Conservation (phyloP, 2,329 filamentous ascomycete genomes). For the Leptoxyphium fumago region DNA sequence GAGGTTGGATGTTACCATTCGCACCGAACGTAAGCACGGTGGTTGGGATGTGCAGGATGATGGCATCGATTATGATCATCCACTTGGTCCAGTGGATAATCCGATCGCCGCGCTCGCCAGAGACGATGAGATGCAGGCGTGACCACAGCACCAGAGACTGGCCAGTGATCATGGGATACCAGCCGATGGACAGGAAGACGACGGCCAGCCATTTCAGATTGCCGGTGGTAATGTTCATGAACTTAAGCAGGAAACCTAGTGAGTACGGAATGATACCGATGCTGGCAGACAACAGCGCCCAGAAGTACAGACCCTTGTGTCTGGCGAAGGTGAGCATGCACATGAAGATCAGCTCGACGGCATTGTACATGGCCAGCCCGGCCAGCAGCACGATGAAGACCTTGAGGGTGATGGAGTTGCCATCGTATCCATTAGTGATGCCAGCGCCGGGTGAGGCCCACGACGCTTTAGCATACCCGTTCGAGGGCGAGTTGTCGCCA, state of each 20-base stretch:
- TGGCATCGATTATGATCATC: conserved; percentile 43
- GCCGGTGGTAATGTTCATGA: conserved; percentile 23
- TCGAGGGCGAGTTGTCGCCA: background rate
- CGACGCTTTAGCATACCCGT: background rate
- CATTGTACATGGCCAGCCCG: conserved; percentile 24
- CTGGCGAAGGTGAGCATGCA: conserved; percentile 34
- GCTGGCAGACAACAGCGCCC: conserved; percentile 30
- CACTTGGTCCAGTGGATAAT: conserved; percentile 35
- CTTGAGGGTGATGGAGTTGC: conserved; percentile 12
- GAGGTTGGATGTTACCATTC: conserved; percentile 20
- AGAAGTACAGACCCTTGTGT: conserved; percentile 35
- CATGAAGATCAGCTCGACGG: conserved; percentile 31
- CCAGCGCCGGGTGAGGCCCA: conserved; percentile 17
- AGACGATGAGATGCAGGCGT: conserved; percentile 43
- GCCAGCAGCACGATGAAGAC: conserved; percentile 17
- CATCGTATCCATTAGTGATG: conserved; percentile 15
- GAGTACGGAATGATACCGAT: conserved; percentile 33
- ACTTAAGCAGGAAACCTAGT: conserved; percentile 34
- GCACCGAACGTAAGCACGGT: conserved; percentile 41
- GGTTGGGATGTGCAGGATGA: conserved; percentile 40
- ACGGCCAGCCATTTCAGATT: conserved; percentile 9
- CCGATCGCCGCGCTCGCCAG: conserved; percentile 26
- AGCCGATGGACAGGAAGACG: conserved; percentile 31
- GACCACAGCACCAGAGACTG: conserved; percentile 45
- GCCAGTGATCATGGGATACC: conserved; percentile 47